phyloP scores from a whole-genome alignment of 1,284 basidiomycete genomes.

The Pterula multifida region DNA sequence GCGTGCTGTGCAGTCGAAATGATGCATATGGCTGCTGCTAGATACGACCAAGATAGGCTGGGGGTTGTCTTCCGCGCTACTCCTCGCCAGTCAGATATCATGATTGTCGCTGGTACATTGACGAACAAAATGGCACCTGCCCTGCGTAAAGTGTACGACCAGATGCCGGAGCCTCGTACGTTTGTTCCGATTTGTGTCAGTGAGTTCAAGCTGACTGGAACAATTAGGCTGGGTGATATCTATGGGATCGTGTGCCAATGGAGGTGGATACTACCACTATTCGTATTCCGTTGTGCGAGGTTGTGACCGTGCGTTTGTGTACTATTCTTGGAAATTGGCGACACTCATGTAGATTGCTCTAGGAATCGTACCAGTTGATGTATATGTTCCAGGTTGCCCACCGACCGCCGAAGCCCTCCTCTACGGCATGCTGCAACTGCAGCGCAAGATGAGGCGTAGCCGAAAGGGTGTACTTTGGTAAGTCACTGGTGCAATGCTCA shows the following conservation, averaged over 20 bases:
- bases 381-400: conserved; percentile 93
- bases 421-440: conserved; percentile 92
- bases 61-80: conserved; percentile 98
- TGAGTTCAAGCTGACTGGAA: conserved; percentile 13
- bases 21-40: conserved; percentile 99
- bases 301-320: conserved; percentile 73
- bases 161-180: conserved; percentile 88
- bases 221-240: conserved; percentile 89
- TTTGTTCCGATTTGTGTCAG: conserved; percentile 15
- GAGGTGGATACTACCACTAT: conserved; percentile 97
- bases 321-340: conserved; percentile 6
- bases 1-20: conserved; percentile 99
- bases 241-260: conserved; percentile 99
- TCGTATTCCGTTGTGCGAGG: conserved; percentile 98
- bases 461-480: conserved; percentile 88
- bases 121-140: conserved; percentile 99
- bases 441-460: conserved; percentile 92
- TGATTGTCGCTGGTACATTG: conserved; percentile 98
- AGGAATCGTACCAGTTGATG: conserved; percentile 96
- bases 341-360: conserved; percentile 7
- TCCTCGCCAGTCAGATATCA: conserved; percentile 95
- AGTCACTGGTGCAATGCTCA: conserved; percentile 3
- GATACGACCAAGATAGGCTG: conserved; percentile 97
- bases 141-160: conserved; percentile 89
- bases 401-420: conserved; percentile 90